A percentile compares a stretch with the other conserved stretches of the same genome.
Conservation (phyloP, 2,329 filamentous ascomycete genomes). For the Microsporum audouinii region DNA sequence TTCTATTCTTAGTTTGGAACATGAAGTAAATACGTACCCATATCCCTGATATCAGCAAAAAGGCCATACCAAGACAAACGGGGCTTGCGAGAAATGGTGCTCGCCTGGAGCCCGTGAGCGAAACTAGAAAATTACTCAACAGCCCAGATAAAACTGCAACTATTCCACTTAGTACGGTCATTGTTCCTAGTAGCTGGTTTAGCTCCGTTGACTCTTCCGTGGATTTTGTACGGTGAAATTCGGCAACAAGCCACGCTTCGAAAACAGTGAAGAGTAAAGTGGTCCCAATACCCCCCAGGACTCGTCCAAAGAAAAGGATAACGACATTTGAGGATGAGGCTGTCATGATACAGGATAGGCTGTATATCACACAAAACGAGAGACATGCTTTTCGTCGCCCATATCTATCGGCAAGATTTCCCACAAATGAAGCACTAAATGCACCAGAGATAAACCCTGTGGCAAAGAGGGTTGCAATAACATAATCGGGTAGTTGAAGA, state of each 20-base stretch:
- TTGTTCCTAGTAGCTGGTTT: constrained; percentile 42
- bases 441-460: constrained; percentile 12
- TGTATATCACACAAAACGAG: constrained; percentile 11
- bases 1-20: neutral
- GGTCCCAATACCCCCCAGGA: constrained; percentile 45
- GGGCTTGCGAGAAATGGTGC: constrained; percentile 44
- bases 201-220: constrained; percentile 36
- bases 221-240: constrained; percentile 41
- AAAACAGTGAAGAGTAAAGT: constrained; percentile 49
- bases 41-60: constrained; percentile 6
- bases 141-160: constrained; percentile 46
- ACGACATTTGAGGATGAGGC: constrained; percentile 27
- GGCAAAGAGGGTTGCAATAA: constrained; percentile 10
- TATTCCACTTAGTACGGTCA: constrained; percentile 44
- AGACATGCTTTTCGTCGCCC: constrained; percentile 10
- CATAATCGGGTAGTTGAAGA: constrained; percentile 9
- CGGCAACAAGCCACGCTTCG: constrained; percentile 52
- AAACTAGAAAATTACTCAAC: constrained; percentile 42
- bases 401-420: constrained; percentile 11
- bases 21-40: constrained; percentile 11
- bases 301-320: constrained; percentile 42
- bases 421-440: constrained; percentile 11
- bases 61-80: constrained; percentile 11
- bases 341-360: constrained; percentile 19
- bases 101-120: constrained; percentile 37